Base-by-base conservation (phyloP, 208 protist genomes). In the Leishmania amazonensis region DNA sequence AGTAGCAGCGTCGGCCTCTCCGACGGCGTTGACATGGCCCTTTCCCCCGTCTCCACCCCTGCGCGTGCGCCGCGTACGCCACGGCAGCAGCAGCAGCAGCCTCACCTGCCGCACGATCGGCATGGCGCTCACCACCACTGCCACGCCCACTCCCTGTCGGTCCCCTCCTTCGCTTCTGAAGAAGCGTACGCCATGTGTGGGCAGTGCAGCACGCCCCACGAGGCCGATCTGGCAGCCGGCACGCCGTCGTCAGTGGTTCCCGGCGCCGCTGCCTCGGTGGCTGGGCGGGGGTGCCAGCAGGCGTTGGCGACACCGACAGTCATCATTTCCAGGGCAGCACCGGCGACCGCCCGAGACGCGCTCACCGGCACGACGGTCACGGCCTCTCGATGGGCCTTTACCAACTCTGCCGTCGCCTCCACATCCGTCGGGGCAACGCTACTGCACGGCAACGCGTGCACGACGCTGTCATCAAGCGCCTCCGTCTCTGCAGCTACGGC, bases 191-290 rank as follows among this genome's bases (percentile, higher is more conserved):
- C 35, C 73, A 28, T n/a, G 13, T 76, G 72, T 1, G 64, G 49
- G 45, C 76, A 72, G 64, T 73, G 76, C 76, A 80, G 64, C 49
- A 80, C 76, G 2, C 76, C 76, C 5, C 76, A 64, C 24, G 76
- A 72, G 31, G 64, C 62, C 5, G 65, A 73, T 19, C 54, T 68
- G 19, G 38, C 15, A 8, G 71, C 71, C 40, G 21, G 19, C 67
- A 28, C 40, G 24, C 21, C 67, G 21, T 40, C 38, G 40, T 40
- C 40, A 1, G 38, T 40, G 9, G 67, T 31, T 49, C 38, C 40
- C 17, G 40, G 40, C 67, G 40, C 40, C 31, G 67, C 67, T 40
- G 40, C 40, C 24, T 47, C 67, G 40, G 67, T 47, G 67, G 17
- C 40, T 40, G 24, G 67, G 21, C 21, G 70, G 13, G 24, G 13